Evolutionary conservation across 1,284 basidiomycete species (phyloP), one percentile per base, ranked within the genome.

Genomic region (Irpex sp.): DNA sequence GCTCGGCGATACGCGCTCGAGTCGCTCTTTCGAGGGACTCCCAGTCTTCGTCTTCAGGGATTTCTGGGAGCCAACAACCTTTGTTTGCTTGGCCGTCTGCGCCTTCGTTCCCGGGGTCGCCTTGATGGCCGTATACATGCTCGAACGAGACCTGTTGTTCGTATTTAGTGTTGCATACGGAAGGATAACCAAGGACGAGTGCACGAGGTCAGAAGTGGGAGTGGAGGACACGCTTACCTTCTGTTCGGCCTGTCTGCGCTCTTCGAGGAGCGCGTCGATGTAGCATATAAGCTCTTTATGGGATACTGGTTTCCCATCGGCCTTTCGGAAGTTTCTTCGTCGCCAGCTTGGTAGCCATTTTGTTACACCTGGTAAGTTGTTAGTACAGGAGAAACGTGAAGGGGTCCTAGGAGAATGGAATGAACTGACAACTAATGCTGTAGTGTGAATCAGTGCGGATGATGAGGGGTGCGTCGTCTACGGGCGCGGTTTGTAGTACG

Each of bases 381-480:
- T 13, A 31, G 57, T 31, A 8, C 2, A 13, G 39, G 9, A 19
- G 5, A 26, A 13, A 60, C 39, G 17, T 7, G 26, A 26, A 4
- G 26, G 26, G 26, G 26, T 26, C 26, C 26, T 26, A 26, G 26
- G 26, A 26, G 26, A 26, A 6, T 37, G 35, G 7, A 7, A 57
- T 21, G 57, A 21, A 67, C 77, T 36, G 62, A 91, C 90, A 90
- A 63, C 85, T 77, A 9, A 92, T 92, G 11, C 85, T 86, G 70
- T 94, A 95, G 54, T 81, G 73, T 1, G 91, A 94, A 73, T 94
- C 93, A 0, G 90, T 86, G 69, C 86, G 87, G 69, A 95, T 91
- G 53, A 87, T 65, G 0, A 93, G 73, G 0, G 85, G 82, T 17
- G 77, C 78, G 19, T 78, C 79, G 6, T 77, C 77, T n/a, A 68